phyloP scores from a whole-genome alignment of 2,329 filamentous ascomycete species.

The Verticillium longisporum region DNA sequence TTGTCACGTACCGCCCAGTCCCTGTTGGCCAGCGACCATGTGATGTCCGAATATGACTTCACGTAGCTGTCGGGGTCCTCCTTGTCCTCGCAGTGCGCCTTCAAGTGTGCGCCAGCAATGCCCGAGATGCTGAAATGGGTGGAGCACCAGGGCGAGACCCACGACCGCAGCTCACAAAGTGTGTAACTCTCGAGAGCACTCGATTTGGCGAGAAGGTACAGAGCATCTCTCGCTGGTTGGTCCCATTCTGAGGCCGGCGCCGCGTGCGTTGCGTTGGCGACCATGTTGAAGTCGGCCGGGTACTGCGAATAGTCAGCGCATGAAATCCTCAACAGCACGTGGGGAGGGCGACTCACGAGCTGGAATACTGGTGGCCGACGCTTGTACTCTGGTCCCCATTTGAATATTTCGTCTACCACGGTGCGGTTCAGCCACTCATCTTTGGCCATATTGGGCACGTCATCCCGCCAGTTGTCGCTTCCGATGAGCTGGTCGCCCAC shows the following conservation, averaged over 20 bases:
- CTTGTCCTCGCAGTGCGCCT: conserved; percentile 53
- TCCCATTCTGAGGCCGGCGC: conserved; percentile 1
- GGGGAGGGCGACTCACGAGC: conserved; percentile 26
- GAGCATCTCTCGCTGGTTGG: conserved; percentile 34
- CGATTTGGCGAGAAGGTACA: conserved; percentile 60
- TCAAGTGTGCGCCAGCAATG: conserved; percentile 50
- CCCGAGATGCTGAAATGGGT: conserved; percentile 54
- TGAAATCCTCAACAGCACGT: neutral
- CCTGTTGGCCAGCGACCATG: conserved; percentile 21
- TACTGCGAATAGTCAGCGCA: conserved; percentile 23
- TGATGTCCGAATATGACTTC: conserved; percentile 26
- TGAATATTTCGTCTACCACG: conserved; percentile 63
- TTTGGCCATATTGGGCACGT: conserved; percentile 26
- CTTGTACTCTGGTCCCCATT: conserved; percentile 49
- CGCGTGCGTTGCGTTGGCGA: conserved; percentile 46
- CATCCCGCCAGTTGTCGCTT: conserved; percentile 25
- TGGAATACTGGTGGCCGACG: conserved; percentile 47
- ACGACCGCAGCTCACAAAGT: conserved; percentile 61
- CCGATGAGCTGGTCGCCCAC: conserved; percentile 24
- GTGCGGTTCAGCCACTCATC: conserved; percentile 46
- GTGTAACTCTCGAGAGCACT: conserved; percentile 43
- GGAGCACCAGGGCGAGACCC: conserved; percentile 58
- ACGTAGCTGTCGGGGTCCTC: conserved; percentile 49
- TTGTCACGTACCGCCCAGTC: conserved; percentile 41
- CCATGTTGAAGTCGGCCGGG: conserved; percentile 59